Base-by-base conservation (phyloP, 139 green algal genomes). In the Desmodesmus armatus region DNA sequence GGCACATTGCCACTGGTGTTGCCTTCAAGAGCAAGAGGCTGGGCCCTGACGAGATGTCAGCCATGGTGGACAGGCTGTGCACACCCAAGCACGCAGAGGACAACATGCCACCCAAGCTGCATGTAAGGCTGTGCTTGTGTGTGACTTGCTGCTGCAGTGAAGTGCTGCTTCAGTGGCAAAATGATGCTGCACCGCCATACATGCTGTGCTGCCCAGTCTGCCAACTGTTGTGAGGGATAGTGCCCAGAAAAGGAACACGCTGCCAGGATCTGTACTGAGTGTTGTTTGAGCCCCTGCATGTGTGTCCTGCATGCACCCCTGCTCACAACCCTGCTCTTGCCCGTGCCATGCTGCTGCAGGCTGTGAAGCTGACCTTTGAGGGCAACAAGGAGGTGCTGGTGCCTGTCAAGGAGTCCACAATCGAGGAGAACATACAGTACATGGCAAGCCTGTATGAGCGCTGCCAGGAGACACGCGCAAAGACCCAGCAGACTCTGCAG, bases 41-140 rank as follows among this genome's bases (percentile, higher is more conserved):
- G 33, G 51, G 37, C 25, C 21, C 51, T 63, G 80, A 86, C 51
- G 80, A 86, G 51, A 86, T 86, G 80, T 40, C 43, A 17, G 70
- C 80, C 17, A 86, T 86, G 80, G 80, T 86, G 53, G 80, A 86
- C 67, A 69, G 80, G 21, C 69, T 86, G 35, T 86, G 80, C 71
- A 63, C 66, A 6, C 51, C 58, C 39, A 86, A 86, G 51, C 47
- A 77, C 67, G 73, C 73, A 80, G 73, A 71, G 5, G 76, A 82
- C 21, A 66, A 72, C 55, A 27, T 82, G 53, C 76, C 76, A 43
- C 23, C 55, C 37, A 82, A 82, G 76, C 71, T 25, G 41, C 71
- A 79, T 40, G 71, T 79, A 40, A 51, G 67, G 11, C 23, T 58
- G 25, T 37, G 55, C 27, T 58, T 31, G 11, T 31, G 27, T 6